These are phyloP conservation scores for Laguncularia racemosa DNA, from an alignment of 345 rosid genomes.

Conservation along the genomic window DNA sequence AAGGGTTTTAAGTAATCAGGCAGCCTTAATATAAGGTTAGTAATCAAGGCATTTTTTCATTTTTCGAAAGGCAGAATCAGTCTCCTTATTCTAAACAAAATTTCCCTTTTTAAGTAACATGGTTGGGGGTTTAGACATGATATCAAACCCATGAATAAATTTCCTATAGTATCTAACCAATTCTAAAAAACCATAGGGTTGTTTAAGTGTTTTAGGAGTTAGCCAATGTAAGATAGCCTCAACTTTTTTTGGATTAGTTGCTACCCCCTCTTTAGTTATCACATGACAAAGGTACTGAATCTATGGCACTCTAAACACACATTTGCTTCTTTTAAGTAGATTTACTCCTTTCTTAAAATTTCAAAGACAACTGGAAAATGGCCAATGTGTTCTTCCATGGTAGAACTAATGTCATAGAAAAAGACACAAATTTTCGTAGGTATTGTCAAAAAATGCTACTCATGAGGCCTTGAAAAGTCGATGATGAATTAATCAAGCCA, in stretches of 20 bases:
- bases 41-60: not conserved
- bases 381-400: not conserved
- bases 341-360: not conserved
- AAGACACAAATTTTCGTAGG: not conserved
- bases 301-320: not conserved
- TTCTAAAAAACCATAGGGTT: not conserved
- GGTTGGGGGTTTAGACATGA: not conserved
- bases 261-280: not conserved
- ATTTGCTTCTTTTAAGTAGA: not conserved
- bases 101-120: not conserved
- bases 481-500: not conserved
- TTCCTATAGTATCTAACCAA: not conserved
- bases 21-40: not conserved
- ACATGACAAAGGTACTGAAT: slow-evolving; percentile 3
- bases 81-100: not conserved
- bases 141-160: not conserved
- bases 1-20: not conserved
- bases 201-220: not conserved
- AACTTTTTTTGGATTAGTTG: not conserved
- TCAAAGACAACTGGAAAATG: not conserved
- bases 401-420: not conserved
- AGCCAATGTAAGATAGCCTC: not conserved
- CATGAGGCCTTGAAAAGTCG: not conserved
- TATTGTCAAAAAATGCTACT: not conserved
- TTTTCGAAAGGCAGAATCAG: not conserved